These are phyloP conservation scores for Daldinia loculata DNA, from an alignment of 495 filamentous ascomycete genomes.

Conservation along the genomic window DNA sequence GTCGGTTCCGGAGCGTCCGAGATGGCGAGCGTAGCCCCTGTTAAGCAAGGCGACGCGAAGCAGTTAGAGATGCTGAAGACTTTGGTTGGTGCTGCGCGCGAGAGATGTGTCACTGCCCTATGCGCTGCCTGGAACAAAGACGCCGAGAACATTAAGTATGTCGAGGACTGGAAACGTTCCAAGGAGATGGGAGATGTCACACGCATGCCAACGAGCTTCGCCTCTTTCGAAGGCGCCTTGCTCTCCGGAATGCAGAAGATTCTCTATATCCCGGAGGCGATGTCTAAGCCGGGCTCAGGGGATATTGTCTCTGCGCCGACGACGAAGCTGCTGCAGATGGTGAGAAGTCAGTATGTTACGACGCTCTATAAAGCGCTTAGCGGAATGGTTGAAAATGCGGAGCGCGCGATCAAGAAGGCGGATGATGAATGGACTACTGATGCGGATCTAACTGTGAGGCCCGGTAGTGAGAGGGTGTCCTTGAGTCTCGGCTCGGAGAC, in stretches of 20 bases:
- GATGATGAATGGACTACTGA: slow-evolving; percentile 68
- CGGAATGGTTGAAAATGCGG: slow-evolving; percentile 95
- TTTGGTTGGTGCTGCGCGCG: slow-evolving; percentile 79
- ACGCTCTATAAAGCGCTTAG: slow-evolving; percentile 91
- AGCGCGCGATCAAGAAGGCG: slow-evolving; percentile 68
- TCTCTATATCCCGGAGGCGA: slow-evolving; percentile 87
- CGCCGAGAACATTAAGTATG: slow-evolving; percentile 83
- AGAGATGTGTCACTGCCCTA: slow-evolving; percentile 80
- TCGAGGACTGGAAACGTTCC: slow-evolving; percentile 91
- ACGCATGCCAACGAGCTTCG: slow-evolving; percentile 85
- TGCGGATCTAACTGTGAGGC: slow-evolving; percentile 42
- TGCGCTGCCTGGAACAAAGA: slow-evolving; percentile 89
- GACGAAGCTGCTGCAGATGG: slow-evolving; percentile 83
- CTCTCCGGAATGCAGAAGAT: slow-evolving; percentile 90
- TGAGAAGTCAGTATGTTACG: slow-evolving; percentile 85
- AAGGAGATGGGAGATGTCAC: slow-evolving; percentile 83
- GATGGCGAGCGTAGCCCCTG: slow-evolving; percentile 76
- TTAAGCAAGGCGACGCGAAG: slow-evolving; percentile 63
- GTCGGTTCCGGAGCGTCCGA: slow-evolving; percentile 87
- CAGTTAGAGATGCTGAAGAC: slow-evolving; percentile 71
- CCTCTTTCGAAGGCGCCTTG: slow-evolving; percentile 78
- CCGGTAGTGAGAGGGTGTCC: slow-evolving; percentile 35
- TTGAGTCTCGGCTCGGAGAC: slow-evolving; percentile 57
- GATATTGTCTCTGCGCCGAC: slow-evolving; percentile 85
- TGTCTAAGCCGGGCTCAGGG: slow-evolving; percentile 68